These are phyloP conservation scores for Anisodus acutangulus DNA, from an alignment of 257 asterid genomes.

Conservation along the genomic window DNA sequence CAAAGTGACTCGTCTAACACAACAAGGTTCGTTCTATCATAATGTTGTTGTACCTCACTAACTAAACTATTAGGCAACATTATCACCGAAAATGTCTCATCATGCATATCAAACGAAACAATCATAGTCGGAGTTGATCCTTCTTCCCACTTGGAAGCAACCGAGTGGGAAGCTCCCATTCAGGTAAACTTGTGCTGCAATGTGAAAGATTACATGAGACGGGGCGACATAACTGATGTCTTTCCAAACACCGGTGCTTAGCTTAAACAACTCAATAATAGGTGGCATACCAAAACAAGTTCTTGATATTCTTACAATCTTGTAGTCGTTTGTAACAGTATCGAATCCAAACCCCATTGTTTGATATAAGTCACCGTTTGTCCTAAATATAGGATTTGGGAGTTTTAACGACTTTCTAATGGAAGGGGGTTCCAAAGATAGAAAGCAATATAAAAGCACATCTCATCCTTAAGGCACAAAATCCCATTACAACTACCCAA, in stretches of 20 bases:
- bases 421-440: not conserved
- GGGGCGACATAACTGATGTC: not conserved
- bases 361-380: not conserved
- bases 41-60: not conserved
- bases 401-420: not conserved
- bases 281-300: not conserved
- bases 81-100: too few relatives aligned
- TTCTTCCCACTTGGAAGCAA: not conserved
- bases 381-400: not conserved
- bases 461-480: not conserved
- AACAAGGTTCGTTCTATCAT: too few relatives aligned
- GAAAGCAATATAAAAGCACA: too few relatives aligned
- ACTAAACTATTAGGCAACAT: too few relatives aligned
- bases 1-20: too few relatives aligned
- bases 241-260: not conserved
- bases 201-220: not conserved
- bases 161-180: not conserved
- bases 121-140: too few relatives aligned
- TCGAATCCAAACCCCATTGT: not conserved
- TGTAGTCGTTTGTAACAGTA: not conserved
- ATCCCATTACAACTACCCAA: not conserved
- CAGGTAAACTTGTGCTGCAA: not conserved
- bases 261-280: not conserved
- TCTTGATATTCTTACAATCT: not conserved
- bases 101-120: too few relatives aligned